Base-by-base conservation (phyloP, 768 basidiomycete species). In the Amanita rubescens region DNA sequence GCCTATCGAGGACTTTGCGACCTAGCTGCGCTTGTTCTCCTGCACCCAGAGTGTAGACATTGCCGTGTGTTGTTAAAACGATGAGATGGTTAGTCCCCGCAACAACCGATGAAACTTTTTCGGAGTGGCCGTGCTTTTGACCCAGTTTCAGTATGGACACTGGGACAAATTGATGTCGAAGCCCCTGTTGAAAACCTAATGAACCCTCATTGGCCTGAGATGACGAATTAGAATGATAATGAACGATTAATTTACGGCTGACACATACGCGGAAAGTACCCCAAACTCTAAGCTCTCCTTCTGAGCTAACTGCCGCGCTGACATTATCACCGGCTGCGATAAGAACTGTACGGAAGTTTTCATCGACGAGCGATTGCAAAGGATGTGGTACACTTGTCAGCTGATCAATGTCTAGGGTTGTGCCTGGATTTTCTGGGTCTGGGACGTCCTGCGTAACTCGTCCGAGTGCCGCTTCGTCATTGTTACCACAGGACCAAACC, bases 21-120 rank as follows among this genome's bases (percentile, higher is more conserved):
- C 95, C 95, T 30, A 98, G 83, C 60, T 95, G 93, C 48, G 85
- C 81, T 62, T 94, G 86, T 65, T 95, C 90, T 45, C 91, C 90
- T 37, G 89, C 87, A 9, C 95, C 95, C 82, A 90, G 90, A 4
- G 90, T 82, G 62, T 87, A 91, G 51, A 98, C 81, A 60, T 83
- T 81, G 8, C 95, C 95, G 52, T 87, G 85, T 0, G 86, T 87
- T 9, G 93, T 95, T 34, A 97, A 75, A 10, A 93, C 88, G 52
- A 98, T 71, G 22, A 96, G 76, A 65, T 97, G 95, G 62, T 98
- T 94, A 65, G 80, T 80, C 19, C 95, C 95, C 27, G 87, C 82
- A 3, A 81, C 87, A 51, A 94, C 78, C 14, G 85, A 75, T 9
- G 82, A 79, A 32, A 89, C 85, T 59, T 84, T 87, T 63, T 90